phyloP scores from a whole-genome alignment of 148 eudicot genomes.

The Simmondsia chinensis region DNA sequence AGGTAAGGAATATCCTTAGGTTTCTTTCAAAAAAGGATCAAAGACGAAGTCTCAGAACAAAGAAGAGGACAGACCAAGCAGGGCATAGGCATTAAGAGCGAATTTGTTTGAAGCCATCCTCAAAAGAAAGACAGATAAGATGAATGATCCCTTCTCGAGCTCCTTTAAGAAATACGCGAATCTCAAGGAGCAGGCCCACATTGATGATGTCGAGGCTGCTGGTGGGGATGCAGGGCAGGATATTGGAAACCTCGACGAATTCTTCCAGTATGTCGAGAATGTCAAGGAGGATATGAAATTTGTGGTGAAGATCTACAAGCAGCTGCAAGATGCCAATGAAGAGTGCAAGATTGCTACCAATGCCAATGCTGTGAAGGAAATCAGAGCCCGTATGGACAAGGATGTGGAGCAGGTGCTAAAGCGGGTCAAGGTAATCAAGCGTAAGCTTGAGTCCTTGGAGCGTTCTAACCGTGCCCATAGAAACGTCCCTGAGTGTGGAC shows the following conservation, averaged over 20 bases:
- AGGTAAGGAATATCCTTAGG: no score
- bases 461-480: constrained; percentile 47
- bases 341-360: constrained; percentile 51
- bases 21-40: no score
- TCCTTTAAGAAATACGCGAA: constrained; percentile 60
- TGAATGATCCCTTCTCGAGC: constrained; percentile 74
- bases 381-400: constrained; percentile 55
- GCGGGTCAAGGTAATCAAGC: constrained; percentile 53
- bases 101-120: background rate
- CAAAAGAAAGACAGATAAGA: constrained; percentile 12
- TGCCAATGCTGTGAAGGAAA: constrained; percentile 46
- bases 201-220: constrained; percentile 48
- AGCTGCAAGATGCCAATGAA: constrained; percentile 49
- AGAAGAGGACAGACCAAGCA: no score
- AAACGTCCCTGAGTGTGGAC: constrained; percentile 49
- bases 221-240: constrained; percentile 19
- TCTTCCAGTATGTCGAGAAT: constrained; percentile 57
- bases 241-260: constrained; percentile 38
- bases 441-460: constrained; percentile 58
- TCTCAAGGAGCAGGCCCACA: constrained; percentile 27
- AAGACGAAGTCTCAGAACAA: no score
- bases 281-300: constrained; percentile 55
- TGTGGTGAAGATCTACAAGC: constrained; percentile 46
- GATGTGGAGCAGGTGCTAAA: constrained; percentile 53
- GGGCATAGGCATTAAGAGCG: no score